Percentiles rank a stretch among this genome's conserved stretches.
phyloP scores from a whole-genome alignment of 148 eudicot species.

The Drosera capensis region DNA sequence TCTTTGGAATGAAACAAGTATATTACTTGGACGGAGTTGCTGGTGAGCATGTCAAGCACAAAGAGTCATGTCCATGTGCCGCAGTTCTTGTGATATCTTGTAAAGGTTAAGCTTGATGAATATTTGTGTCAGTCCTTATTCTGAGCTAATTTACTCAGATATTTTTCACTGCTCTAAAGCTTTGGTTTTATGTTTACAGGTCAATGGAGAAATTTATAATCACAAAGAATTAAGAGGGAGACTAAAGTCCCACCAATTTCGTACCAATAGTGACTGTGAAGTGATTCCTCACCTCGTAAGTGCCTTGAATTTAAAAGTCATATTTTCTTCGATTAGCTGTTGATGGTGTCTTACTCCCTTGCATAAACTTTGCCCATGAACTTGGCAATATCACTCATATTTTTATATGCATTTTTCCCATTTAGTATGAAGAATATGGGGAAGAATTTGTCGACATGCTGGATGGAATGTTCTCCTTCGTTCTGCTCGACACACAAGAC shows the following conservation, averaged over 20 bases:
- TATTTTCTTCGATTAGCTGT: not conserved
- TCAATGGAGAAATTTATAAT: conserved; percentile 89
- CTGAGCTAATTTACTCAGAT: not conserved
- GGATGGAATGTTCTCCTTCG: conserved; percentile 96
- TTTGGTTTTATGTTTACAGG: conserved; percentile 26
- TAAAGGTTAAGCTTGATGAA: no score
- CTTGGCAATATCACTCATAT: not conserved
- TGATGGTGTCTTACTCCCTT: not conserved
- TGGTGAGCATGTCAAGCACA: no score
- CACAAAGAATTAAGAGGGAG: conserved; percentile 52
- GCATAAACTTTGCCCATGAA: not conserved
- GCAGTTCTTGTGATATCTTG: no score
- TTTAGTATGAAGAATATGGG: conserved; percentile 82
- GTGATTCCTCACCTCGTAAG: conserved; percentile 92
- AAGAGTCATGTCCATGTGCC: no score
- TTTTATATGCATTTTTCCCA: not conserved
- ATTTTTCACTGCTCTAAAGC: not conserved
- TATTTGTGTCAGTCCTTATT: no score
- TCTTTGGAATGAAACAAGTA: no score
- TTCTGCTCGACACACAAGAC: conserved; percentile 83
- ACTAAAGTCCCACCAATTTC: conserved; percentile 54
- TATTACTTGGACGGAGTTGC: no score
- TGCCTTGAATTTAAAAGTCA: conserved; percentile 6
- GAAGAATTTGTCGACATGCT: conserved; percentile 87
- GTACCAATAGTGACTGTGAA: conserved; percentile 89